Evolutionary conservation across 176 grass and related monocot species (phyloP), one percentile per base, ranked within the genome.

Genomic region (Lolium perenne): DNA sequence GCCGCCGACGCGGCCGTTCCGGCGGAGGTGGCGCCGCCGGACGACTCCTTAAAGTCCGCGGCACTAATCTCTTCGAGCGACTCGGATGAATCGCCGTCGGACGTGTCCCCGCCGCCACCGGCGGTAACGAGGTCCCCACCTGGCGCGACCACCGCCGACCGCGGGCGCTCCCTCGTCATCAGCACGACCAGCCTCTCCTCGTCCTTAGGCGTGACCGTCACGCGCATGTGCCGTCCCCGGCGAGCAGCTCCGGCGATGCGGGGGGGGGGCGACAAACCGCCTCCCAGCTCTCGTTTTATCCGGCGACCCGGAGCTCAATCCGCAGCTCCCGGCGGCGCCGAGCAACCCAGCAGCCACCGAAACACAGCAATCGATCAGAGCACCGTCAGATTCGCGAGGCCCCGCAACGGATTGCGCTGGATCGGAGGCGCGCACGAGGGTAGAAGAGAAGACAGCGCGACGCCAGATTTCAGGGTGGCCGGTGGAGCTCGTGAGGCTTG

Each of bases 51-150:
- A 85, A 95, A 98, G 81, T 90, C 89, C 43, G 93, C 91, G 7
- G 91, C 86, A 23, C 91, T 87, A 59, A 89, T 95, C 88, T 92
- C 95, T 89, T 94, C 81, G 58, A 89, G 81, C 53, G 89, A 90
- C 50, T 60, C 91, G 59, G 93, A 80, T 6, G 97, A 99, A n/a
- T 96, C 97, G 17, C 88, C 92, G 14, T 94, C 87, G 18, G 92
- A 95, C 25, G 48, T 83, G 3, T 90, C 88, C 18, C 90, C 94
- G 8, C 90, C 77, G 4, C 57, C 78, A 46, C 53, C 40, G 3
- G 69, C 61, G 0, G 79, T 87, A 2, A 85, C 73, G 10, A 84
- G 49, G 35, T 88, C 89, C 14, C 87, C 91, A 21, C 88, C 87
- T 74, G 92, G 82, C 85, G 78, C 64, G 51, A 88, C 62, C 53